Evolutionary conservation across 73 alveolate genomes (phyloP), one percentile per base, ranked within the genome.

Genomic region (Tetrahymena thermophila): DNA sequence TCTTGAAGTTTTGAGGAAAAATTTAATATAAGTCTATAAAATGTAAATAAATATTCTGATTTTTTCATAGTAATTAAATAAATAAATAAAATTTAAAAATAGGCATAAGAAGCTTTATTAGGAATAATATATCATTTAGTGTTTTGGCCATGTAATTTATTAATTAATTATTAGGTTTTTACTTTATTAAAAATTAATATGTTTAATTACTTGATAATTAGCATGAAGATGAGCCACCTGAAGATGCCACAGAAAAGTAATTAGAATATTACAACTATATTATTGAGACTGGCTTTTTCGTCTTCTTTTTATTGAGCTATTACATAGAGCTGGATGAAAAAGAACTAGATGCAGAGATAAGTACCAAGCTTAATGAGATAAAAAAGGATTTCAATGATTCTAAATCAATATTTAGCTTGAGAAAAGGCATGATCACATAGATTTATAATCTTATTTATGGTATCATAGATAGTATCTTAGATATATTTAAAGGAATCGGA

Each of bases 241-340:
- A 84, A 9, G 94, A 95, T 28, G 96, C 40, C 0, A 84, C 58
- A 10, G 94, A 83, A 14, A 31, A 93, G 31, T 44, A 93, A 10
- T 56, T 93, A 34, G 96, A 94, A n/a, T 93, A 93, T 43, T 98
- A 94, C 56, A 96, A 97, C 84, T 94, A 96, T 28, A 98, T 98
- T 35, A 93, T 98, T 94, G 99, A 98, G 93, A 97, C 99, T 17
- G 99, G 99, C 21, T 98, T 97, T 94, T 95, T 96, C 94, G 96
- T 98, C 16, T 98, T 97, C 93, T 96, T 96, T 34, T 95, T 97
- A 42, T 58, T 97, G 89, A 96, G 95, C 50, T 97, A 95, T 96
- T 97, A 96, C 96, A 95, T 57, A 37, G 97, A 97, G 57, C 40
- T 96, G 50, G 98, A 97, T 93, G 97, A 94, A 43, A 96, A 97